Conservation (phyloP, 768 basidiomycete genomes). For the Brasilioporus rufonigricans region DNA sequence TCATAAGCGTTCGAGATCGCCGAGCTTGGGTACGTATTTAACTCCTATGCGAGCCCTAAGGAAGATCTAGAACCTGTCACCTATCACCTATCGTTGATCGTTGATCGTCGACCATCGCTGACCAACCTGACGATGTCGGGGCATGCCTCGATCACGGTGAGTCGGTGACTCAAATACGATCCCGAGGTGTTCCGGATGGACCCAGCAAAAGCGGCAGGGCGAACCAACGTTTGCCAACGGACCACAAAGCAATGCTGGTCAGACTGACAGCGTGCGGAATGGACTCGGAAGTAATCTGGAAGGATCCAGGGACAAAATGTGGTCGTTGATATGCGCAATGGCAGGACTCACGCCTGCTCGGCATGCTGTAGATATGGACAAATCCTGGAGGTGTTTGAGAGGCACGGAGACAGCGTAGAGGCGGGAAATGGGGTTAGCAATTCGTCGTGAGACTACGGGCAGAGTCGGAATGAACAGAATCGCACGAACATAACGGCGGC, state of each 20-base stretch:
- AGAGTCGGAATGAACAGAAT: conserved; percentile 1
- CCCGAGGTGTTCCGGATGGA: not conserved
- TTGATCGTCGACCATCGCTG: not conserved
- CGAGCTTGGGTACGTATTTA: not conserved
- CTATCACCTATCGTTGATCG: not conserved
- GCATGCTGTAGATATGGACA: not conserved
- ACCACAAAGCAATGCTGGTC: not conserved
- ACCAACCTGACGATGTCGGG: no score
- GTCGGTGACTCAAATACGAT: not conserved
- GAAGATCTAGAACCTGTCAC: not conserved
- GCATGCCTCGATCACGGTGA: no score
- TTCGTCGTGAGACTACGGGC: not conserved
- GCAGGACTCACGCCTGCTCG: not conserved
- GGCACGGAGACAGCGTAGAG: not conserved
- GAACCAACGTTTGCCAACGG: not conserved
- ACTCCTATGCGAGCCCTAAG: no score
- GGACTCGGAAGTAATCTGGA: not conserved
- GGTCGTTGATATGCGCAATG: not conserved
- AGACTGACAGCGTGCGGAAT: not conserved
- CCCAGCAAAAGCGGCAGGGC: not conserved
- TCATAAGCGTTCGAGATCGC: not conserved
- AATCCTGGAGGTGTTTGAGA: not conserved
- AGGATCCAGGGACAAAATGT: not conserved
- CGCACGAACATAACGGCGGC: not conserved
- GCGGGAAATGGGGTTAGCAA: not conserved